A percentile compares a stretch with the other conserved stretches of the same genome.
Evolutionary conservation across 2,329 filamentous ascomycete species (phyloP).

Genomic region (Penicillium expansum): DNA sequence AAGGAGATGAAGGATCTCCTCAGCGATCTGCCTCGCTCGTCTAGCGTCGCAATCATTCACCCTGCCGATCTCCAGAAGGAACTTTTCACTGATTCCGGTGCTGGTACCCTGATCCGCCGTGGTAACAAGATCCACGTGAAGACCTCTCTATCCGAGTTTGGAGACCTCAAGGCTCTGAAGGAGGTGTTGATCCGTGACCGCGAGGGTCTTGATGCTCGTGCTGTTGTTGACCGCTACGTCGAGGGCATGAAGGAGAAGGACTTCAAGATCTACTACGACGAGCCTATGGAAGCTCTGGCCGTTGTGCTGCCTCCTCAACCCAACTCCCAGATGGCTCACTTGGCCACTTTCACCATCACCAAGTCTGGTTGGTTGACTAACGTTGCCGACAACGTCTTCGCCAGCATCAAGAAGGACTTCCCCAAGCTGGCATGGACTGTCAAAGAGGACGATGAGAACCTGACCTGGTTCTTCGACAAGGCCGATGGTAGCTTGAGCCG

Average conservation of each 20-base stretch:
- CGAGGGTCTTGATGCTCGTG: conserved; percentile 74
- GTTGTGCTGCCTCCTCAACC: conserved; percentile 75
- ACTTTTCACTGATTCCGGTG: conserved; percentile 92
- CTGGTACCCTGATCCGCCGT: conserved; percentile 85
- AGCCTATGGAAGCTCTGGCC: conserved; percentile 86
- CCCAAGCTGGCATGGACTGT: conserved; percentile 94
- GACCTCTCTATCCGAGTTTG: conserved; percentile 69
- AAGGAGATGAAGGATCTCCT: conserved; percentile 94
- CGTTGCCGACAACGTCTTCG: conserved; percentile 91
- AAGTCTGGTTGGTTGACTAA: conserved; percentile 94
- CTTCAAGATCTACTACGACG: conserved; percentile 94
- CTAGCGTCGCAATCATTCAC: conserved; percentile 96
- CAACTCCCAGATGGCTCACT: conserved; percentile 68
- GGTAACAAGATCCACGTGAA: conserved; percentile 84
- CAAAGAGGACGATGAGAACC: conserved; percentile 90
- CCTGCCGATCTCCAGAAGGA: conserved; percentile 95
- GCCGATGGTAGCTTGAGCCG: conserved; percentile 86
- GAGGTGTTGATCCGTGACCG: conserved; percentile 77
- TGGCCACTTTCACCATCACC: conserved; percentile 88
- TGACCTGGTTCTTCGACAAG: conserved; percentile 98
- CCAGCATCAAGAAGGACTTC: conserved; percentile 89
- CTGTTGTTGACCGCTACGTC: conserved; percentile 83
- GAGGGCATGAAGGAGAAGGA: conserved; percentile 71
- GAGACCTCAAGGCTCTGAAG: conserved; percentile 74
- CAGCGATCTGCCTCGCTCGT: conserved; percentile 82